These are phyloP conservation scores for Silene coronaria DNA, from an alignment of 179 eudicot genomes.

Conservation along the genomic window DNA sequence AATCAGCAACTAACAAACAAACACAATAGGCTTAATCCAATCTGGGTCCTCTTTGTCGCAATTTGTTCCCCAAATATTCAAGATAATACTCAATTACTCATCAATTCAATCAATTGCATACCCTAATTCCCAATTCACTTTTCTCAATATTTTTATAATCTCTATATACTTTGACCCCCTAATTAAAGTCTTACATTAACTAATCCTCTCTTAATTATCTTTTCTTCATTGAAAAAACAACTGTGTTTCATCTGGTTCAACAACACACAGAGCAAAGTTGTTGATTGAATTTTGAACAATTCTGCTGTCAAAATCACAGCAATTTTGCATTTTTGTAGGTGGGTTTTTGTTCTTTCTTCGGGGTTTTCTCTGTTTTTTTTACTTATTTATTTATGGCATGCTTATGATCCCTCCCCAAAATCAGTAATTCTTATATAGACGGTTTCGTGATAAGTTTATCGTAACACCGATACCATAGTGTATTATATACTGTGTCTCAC, in stretches of 20 bases:
- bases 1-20: background rate
- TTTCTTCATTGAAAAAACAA: background rate
- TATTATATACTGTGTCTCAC: too few relatives aligned
- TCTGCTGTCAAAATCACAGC: background rate
- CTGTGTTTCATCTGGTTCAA: background rate
- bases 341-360: slow-evolving; percentile 4
- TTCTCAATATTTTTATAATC: background rate
- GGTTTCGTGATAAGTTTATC: too few relatives aligned
- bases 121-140: background rate
- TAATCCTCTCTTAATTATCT: slow-evolving; percentile 2
- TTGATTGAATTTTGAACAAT: background rate
- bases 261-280: background rate
- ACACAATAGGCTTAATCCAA: background rate
- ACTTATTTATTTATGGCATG: background rate
- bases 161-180: background rate
- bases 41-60: background rate
- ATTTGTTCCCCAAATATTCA: background rate
- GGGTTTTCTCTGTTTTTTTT: background rate
- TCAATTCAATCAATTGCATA: background rate
- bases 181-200: slow-evolving; percentile 1
- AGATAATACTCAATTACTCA: slow-evolving; percentile 14
- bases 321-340: slow-evolving; percentile 6
- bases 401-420: slow-evolving; percentile 1
- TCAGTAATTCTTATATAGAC: too few relatives aligned
- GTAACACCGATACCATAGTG: too few relatives aligned